phyloP scores from a whole-genome alignment of 73 alveolate genomes.

The Paramecium biaurelia region DNA sequence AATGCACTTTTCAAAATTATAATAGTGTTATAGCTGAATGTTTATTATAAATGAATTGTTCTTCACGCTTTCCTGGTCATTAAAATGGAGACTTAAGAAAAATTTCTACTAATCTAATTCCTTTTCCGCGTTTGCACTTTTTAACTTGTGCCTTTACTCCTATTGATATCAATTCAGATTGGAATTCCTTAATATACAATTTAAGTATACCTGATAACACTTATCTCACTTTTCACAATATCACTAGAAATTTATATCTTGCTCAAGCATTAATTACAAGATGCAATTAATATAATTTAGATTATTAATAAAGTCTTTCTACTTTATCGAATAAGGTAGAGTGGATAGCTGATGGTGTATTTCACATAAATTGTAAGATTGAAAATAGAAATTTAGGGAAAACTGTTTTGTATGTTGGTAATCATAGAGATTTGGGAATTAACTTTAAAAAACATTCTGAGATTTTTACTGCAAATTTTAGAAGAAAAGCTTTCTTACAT shows the following conservation, averaged over 20 bases:
- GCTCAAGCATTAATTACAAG: background rate
- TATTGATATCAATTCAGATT: background rate
- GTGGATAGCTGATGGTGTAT: background rate
- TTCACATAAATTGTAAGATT: background rate
- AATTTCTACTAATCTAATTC: background rate
- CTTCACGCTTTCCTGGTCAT: background rate
- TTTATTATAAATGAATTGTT: background rate
- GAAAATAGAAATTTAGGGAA: background rate
- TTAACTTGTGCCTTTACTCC: background rate
- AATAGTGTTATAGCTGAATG: background rate
- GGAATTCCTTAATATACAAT: background rate
- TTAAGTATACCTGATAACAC: background rate
- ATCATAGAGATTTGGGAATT: background rate
- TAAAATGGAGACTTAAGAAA: background rate
- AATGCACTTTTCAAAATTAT: background rate
- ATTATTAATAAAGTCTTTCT: background rate
- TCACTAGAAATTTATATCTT: background rate
- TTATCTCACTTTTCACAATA: background rate
- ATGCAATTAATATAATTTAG: background rate
- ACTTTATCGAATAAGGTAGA: background rate
- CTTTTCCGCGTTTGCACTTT: background rate
- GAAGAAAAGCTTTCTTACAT: constrained; percentile 22
- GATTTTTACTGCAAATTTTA: background rate
- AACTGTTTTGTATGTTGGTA: background rate
- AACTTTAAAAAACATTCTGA: background rate